Evolutionary conservation across 2,329 filamentous ascomycete genomes (phyloP), one percentile per base, ranked within the genome.

Genomic region (Colletotrichum cuscutae): DNA sequence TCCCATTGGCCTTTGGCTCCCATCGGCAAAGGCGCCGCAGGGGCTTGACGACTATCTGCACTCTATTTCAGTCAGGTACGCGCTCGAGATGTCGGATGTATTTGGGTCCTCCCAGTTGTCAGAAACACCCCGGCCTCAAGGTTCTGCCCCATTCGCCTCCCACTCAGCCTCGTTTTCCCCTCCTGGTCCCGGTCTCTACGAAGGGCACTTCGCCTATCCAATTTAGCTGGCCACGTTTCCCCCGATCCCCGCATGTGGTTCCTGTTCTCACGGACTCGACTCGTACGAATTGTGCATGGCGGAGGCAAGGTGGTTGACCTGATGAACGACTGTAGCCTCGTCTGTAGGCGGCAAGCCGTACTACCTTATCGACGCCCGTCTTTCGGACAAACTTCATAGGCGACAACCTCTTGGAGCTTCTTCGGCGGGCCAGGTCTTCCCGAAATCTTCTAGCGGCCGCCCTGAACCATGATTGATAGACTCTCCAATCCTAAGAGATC

Each of bases 41-140:
- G 57, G 65, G 58, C 65, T 53, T 53, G 59, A 42, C 22, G 58
- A 12, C 53, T 42, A 49, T 63, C 53, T 30, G 65, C 65, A 68
- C 42, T 69, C 59, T 68, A 64, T 65, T 37, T 54, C 69, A 69
- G 65, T 53, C 65, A 72, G 69, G 65, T 15, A 72, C 69, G 52
- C 49, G 12, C 26, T 52, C 59, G 59, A 49, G 42, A 19, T 22
- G 42, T 49, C 42, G 42, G 24, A 54, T 15, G 24, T 53, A 53
- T 46, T 54, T 30, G 46, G 69, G 32, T 59, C 37, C 32, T 68
- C 65, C 65, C 32, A 22, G 69, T 30, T 53, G 8, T 68, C 30
- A 22, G 63, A 64, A 46, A 56, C 5, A 56, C 46, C 61, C 37
- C 37, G 26, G 68, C 11, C 32, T 57, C 49, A 49, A 71, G 49